A percentile compares a stretch with the other conserved stretches of the same genome.
These are phyloP conservation scores for Circinella umbellata DNA, from an alignment of 371 early-diverging fungal species.

Conservation along the genomic window DNA sequence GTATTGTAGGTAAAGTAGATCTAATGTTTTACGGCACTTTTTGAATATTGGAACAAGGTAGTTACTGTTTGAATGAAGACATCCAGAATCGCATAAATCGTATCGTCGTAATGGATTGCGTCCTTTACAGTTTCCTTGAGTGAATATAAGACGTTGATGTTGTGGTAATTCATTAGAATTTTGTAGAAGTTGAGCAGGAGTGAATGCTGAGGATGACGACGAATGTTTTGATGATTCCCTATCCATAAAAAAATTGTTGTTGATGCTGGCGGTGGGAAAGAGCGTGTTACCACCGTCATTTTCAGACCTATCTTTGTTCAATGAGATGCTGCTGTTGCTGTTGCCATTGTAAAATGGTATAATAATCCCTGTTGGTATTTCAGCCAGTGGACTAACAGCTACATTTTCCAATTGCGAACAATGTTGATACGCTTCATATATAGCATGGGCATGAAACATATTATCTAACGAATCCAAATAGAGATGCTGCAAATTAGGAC, in stretches of 20 bases:
- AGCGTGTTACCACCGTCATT: neutral
- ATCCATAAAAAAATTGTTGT: no score
- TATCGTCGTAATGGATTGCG: neutral
- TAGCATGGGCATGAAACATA: conserved; percentile 2
- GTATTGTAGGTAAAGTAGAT: conserved; percentile 1
- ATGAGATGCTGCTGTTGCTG: neutral
- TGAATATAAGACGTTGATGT: neutral
- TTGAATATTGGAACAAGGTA: conserved; percentile 4
- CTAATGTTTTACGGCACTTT: neutral
- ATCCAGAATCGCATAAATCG: conserved; percentile 4
- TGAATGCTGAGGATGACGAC: no score
- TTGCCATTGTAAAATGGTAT: neutral
- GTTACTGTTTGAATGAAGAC: conserved; percentile 1
- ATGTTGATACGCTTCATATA: neutral
- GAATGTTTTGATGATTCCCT: no score
- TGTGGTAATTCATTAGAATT: neutral
- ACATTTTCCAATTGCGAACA: neutral
- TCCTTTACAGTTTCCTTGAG: conserved; percentile 3
- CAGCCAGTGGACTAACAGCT: conserved; percentile 1
- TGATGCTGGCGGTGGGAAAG: neutral
- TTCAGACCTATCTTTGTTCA: neutral
- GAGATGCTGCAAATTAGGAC: conserved; percentile 2
- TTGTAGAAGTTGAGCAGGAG: no score
- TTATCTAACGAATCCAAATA: neutral
- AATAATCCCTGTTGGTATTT: neutral